Conservation (phyloP, 139 green algal genomes). For the Tetradesmus lagerheimii region DNA sequence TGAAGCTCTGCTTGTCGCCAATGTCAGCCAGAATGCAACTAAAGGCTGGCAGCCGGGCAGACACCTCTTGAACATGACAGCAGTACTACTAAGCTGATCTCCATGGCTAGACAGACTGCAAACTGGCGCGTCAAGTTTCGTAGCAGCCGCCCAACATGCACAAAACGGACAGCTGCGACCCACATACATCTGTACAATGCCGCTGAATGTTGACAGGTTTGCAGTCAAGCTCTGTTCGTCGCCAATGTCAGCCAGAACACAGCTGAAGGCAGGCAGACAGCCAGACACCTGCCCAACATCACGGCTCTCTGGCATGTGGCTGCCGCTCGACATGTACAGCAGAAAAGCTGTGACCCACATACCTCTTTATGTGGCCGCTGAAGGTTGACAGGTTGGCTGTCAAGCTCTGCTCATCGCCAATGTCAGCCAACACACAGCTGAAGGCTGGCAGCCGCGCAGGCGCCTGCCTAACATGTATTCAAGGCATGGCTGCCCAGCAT, state of each 20-base stretch:
- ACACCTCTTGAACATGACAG: no score
- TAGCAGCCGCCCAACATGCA: no score
- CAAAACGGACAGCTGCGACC: no score
- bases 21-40: constrained; percentile 92
- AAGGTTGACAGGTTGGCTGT: constrained; percentile 96
- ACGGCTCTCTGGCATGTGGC: no score
- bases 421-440: constrained; percentile 89
- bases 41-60: constrained; percentile 83
- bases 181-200: constrained; percentile 83
- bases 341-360: no score
- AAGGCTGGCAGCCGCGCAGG: constrained; percentile 82
- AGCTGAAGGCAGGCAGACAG: no score
- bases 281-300: no score
- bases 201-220: constrained; percentile 96
- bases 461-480: no score
- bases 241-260: constrained; percentile 94
- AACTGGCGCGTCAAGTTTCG: constrained; percentile 88
- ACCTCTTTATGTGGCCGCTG: constrained; percentile 84
- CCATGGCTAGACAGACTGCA: constrained; percentile 82
- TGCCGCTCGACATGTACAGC: no score
- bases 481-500: no score
- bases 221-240: constrained; percentile 87
- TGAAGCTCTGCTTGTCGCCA: constrained; percentile 88
- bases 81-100: no score
- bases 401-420: constrained; percentile 90